Percentiles rank a stretch among this genome's conserved stretches.
These are phyloP conservation scores for Podaxis sp. DNA, from an alignment of 768 basidiomycete genomes.

Conservation along the genomic window DNA sequence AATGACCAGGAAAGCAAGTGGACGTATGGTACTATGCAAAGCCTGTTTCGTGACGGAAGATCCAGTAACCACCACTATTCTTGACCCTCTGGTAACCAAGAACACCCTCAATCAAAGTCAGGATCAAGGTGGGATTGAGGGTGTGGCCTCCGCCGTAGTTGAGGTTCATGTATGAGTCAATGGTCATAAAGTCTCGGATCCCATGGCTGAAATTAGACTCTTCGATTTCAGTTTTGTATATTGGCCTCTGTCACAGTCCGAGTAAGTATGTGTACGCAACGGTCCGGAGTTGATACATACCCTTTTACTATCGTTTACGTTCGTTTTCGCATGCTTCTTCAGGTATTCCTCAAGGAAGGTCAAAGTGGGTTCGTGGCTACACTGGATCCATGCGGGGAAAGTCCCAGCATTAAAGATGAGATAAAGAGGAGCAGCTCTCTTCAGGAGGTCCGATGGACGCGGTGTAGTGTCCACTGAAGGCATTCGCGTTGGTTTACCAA, in stretches of 20 bases:
- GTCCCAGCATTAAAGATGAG: constrained; percentile 32
- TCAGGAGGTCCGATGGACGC: constrained; percentile 35
- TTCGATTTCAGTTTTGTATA: constrained; percentile 32
- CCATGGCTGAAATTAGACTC: constrained; percentile 36
- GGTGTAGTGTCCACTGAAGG: constrained; percentile 29
- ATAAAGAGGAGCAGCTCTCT: constrained; percentile 28
- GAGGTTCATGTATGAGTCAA: constrained; percentile 27
- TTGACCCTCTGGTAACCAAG: constrained; percentile 36
- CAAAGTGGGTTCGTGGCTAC: constrained; percentile 38
- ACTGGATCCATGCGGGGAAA: constrained; percentile 29
- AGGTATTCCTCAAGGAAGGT: constrained; percentile 35
- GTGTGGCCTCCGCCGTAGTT: constrained; percentile 13
- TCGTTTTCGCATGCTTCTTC: constrained; percentile 35
- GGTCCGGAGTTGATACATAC: constrained; percentile 19
- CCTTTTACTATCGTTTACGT: constrained; percentile 28
- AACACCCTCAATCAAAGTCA: constrained; percentile 40
- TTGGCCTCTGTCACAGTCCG: constrained; percentile 24
- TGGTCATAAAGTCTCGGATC: constrained; percentile 31
- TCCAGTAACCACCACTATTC: constrained; percentile 30
- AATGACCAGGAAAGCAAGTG: too few relatives aligned
- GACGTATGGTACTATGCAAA: constrained; percentile 14
- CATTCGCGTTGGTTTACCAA: constrained; percentile 20
- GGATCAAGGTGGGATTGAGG: constrained; percentile 34
- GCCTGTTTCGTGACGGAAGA: constrained; percentile 29
- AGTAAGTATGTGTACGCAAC: not conserved